These are phyloP conservation scores for Beauveria pseudobassiana DNA, from an alignment of 2,329 filamentous ascomycete species.

Conservation along the genomic window DNA sequence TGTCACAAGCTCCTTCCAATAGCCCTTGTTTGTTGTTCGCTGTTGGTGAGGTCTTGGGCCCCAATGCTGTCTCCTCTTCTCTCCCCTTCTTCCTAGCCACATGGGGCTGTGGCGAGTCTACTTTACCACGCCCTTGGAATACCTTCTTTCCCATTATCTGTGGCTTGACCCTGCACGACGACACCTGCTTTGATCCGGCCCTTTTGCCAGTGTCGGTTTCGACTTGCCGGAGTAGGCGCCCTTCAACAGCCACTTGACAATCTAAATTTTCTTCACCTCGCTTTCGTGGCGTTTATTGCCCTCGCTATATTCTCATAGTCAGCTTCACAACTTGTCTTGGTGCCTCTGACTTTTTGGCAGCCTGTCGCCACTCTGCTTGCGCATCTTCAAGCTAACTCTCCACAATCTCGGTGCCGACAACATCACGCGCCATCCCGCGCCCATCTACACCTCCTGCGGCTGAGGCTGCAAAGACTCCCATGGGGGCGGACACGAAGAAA, in stretches of 20 bases:
- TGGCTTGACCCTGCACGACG: background rate
- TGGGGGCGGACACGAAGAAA: background rate
- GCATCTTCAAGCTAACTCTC: background rate
- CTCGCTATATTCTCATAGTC: background rate
- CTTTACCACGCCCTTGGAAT: background rate
- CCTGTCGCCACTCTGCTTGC: background rate
- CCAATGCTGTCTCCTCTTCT: background rate
- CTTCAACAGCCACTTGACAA: background rate
- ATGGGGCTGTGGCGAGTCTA: slow-evolving; percentile 9
- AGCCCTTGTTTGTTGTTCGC: background rate
- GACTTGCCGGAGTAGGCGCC: background rate
- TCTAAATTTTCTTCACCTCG: background rate
- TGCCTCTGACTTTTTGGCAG: background rate
- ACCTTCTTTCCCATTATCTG: background rate
- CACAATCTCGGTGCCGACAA: background rate
- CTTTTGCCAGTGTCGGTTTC: slow-evolving; percentile 4
- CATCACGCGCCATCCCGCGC: background rate
- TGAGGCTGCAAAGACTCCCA: background rate
- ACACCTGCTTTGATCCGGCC: background rate
- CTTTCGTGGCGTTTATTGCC: background rate
- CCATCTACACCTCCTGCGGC: background rate
- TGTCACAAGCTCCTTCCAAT: background rate
- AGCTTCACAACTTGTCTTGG: background rate
- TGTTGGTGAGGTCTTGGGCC: slow-evolving; percentile 1
- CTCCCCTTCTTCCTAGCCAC: slow-evolving; percentile 6